Base-by-base conservation (phyloP, 1,139 yeast species). In the Lodderomyces elongisporus region DNA sequence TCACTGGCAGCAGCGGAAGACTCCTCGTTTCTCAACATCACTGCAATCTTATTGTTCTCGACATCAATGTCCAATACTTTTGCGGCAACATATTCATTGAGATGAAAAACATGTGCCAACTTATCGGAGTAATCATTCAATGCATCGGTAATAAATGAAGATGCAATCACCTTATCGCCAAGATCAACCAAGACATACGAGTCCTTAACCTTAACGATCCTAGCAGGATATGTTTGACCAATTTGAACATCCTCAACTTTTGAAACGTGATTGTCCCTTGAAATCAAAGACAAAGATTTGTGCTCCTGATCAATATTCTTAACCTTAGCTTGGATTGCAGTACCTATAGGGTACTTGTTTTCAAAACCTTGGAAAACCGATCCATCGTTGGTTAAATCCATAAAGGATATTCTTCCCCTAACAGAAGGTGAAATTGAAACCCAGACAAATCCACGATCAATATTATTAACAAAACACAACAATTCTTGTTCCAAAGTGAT, bases 71-170 rank as follows among this genome's bases (percentile, higher is more conserved):
- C 64, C 32, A 80, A 50, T 7, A 85, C 75, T 20, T 76, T 74
- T 16, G 87, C 87, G 30, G 77, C 57, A 27, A 81, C 75, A 32
- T 77, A 66, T 40, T 77, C 78, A 43, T 79, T 79, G 9, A 66
- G 57, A 21, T 67, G 59, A 54, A 68, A 85, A 1, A 62, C 66
- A n/a, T 66, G 69, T 13, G 65, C 67, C 36, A 82, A 59, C 30
- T 75, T 66, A 18, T 69, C 64, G 20, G 77, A 66, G 52, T 77
- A 85, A 48, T 85, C 83, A 47, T 82, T 75, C 44, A 85, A 66
- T 12, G 94, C 88, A 56, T 88, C 96, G 3, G 94, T 81, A 32
- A 80, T 70, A 52, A 67, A 79, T 3, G 88, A 76, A 42, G 79
- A 69, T 20, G 87, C 96, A 36, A 70, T 65, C 14, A 81, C 66